phyloP scores from a whole-genome alignment of 2,329 filamentous ascomycete genomes.

The Erysiphe neolycopersici region DNA sequence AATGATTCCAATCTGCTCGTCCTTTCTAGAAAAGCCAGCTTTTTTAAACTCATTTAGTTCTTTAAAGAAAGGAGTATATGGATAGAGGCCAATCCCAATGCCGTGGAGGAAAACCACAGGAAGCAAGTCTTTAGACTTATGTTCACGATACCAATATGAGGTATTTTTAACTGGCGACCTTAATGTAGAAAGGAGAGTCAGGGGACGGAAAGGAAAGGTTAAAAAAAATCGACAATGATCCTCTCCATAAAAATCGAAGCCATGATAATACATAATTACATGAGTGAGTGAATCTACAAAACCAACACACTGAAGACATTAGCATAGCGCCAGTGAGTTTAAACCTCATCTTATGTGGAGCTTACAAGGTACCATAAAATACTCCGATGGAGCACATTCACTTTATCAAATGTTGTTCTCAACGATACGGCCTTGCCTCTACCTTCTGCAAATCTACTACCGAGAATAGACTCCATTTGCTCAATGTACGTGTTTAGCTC shows the following conservation, averaged over 20 bases:
- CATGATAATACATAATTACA: constrained; percentile 16
- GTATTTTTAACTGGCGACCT: constrained; percentile 21
- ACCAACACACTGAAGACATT: constrained; percentile 10
- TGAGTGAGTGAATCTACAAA: constrained; percentile 15
- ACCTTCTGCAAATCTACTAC: constrained; percentile 22
- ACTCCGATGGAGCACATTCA: constrained; percentile 28
- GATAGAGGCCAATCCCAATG: constrained; percentile 31
- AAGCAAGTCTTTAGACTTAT: constrained; percentile 27
- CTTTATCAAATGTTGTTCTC: constrained; percentile 28
- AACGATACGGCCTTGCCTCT: constrained; percentile 24
- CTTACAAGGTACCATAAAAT: constrained; percentile 29
- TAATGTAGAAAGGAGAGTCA: constrained; percentile 19
- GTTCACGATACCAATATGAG: constrained; percentile 32
- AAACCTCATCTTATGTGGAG: background rate
- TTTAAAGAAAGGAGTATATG: constrained; percentile 26
- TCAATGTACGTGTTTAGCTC: constrained; percentile 29
- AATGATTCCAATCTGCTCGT: constrained; percentile 28
- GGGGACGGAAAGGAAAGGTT: constrained; percentile 27
- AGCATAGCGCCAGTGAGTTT: background rate
- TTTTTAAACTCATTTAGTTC: constrained; percentile 19
- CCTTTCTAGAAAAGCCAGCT: constrained; percentile 11
- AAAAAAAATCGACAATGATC: constrained; percentile 17
- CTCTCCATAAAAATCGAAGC: constrained; percentile 22
- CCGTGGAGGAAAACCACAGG: constrained; percentile 37
- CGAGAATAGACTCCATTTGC: constrained; percentile 23